Evolutionary conservation across 1,284 basidiomycete species (phyloP).

Genomic region (Ceratorhiza oryzae-sativae): DNA sequence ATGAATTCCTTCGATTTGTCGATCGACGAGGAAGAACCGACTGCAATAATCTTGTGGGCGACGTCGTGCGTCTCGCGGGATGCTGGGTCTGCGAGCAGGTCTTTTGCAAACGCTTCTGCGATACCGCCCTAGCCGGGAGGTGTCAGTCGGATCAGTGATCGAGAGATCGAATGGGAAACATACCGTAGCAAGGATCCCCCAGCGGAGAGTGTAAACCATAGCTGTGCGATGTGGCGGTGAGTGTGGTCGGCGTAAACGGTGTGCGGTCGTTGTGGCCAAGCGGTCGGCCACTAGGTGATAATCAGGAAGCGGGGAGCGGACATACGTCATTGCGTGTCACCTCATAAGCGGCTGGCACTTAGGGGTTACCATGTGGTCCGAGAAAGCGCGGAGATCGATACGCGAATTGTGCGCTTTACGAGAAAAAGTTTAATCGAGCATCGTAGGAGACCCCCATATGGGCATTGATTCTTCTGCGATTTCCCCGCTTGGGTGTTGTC

Average conservation of each 20-base stretch:
- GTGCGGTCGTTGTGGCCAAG: not conserved
- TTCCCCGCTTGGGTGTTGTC: not conserved
- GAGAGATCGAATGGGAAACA: not conserved
- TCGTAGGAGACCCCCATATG: not conserved
- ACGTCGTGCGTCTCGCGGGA: conserved; percentile 73
- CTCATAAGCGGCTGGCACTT: not conserved
- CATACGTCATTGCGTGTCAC: not conserved
- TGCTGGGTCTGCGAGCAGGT: conserved; percentile 43
- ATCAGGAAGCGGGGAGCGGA: conserved; percentile 10
- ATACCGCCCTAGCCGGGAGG: conserved; percentile 42
- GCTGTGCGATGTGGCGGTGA: not conserved
- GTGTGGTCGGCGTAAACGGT: not conserved
- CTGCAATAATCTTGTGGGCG: conserved; percentile 75
- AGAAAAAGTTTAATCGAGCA: too few relatives aligned
- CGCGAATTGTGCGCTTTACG: not conserved
- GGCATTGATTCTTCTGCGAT: not conserved
- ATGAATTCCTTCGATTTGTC: conserved; percentile 73
- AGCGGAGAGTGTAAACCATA: conserved; percentile 38
- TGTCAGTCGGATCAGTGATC: not conserved
- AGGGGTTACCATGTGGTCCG: conserved; percentile 1
- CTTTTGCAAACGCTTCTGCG: conserved; percentile 45
- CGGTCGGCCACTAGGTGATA: not conserved
- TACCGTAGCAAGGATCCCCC: conserved; percentile 44
- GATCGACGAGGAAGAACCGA: conserved; percentile 75
- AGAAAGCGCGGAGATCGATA: not conserved